Base-by-base conservation (phyloP, 2,329 filamentous ascomycete genomes). In the Tolypocladium capitatum region DNA sequence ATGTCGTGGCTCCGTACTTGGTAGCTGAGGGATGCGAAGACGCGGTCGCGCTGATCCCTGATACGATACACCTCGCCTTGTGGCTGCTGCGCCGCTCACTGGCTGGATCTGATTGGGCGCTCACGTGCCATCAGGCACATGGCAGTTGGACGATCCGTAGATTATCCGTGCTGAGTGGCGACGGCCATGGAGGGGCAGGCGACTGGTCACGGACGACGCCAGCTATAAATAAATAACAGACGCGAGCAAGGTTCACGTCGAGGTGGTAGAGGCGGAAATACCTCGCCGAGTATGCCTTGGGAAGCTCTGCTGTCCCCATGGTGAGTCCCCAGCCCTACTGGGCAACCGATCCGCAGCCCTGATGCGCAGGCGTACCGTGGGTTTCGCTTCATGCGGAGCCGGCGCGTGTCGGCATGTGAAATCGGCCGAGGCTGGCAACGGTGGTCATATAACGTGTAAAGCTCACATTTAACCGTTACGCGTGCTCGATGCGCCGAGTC, bases 21-120 rank as follows among this genome's bases (percentile, higher is more conserved):
- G 40, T 20, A 18, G 38, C 32, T 44, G 24, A 34, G 48, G 43
- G 21, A 38, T 48, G 46, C 40, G 46, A 40, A 48, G 45, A 53
- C 51, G 52, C 53, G 52, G 51, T 54, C 54, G 54, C 49, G 54
- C 51, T 47, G 51, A 50, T 51, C 44, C 40, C 48, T 48, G 43
- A 40, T 35, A 16, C 38, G 9, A 24, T n/a, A n/a, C n/a, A n/a
- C n/a, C 38, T 41, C 16, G 38, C 38, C 38, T 13, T 13, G 24
- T 40, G 36, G 36, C 36, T 40, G 21, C 36, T 8, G 35, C 21
- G 21, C 13, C 7, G 7, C 13, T 20, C 24, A 36, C 36, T 34
- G 40, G 46, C 8, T 33, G 36, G 28, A 6, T 42, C 16, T 34
- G 38, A 42, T 41, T 32, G 45, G 45, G 45, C 24, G 36, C 50